A percentile compares a stretch with the other conserved stretches of the same genome.
Evolutionary conservation across 2,329 filamentous ascomycete genomes (phyloP).

Genomic region (Aplosporella prunicola): DNA sequence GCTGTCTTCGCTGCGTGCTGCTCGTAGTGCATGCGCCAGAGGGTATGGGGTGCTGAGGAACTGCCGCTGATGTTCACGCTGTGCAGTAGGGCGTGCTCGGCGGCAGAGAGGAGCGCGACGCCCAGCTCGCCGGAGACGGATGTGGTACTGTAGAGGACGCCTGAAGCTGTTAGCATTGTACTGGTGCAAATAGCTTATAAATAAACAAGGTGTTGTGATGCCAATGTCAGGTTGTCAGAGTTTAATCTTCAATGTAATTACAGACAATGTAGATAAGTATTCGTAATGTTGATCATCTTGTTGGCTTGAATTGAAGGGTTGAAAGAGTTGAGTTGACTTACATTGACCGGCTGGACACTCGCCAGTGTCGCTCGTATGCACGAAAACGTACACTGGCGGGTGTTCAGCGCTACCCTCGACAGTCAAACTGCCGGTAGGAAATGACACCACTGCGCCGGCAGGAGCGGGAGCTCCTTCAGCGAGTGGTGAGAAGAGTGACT

Average conservation of each 20-base stretch:
- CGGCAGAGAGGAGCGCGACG: slow-evolving; percentile 29
- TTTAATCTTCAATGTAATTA: slow-evolving; percentile 76
- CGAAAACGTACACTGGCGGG: slow-evolving; percentile 50
- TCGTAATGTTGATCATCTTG: slow-evolving; percentile 76
- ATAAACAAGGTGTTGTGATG: slow-evolving; percentile 11
- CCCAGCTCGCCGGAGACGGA: slow-evolving; percentile 27
- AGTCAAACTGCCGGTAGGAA: slow-evolving; percentile 50
- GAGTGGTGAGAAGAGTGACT: slow-evolving; percentile 56
- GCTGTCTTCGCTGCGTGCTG: slow-evolving; percentile 29
- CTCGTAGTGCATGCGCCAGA: slow-evolving; percentile 47
- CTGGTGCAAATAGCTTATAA: slow-evolving; percentile 14
- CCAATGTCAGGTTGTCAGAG: slow-evolving; percentile 81
- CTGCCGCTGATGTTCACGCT: slow-evolving; percentile 26
- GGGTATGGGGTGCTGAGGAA: slow-evolving; percentile 27
- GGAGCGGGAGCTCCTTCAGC: slow-evolving; percentile 69
- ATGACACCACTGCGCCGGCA: slow-evolving; percentile 61
- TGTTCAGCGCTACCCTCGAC: slow-evolving; percentile 17
- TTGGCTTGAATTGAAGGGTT: slow-evolving; percentile 29
- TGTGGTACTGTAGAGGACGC: slow-evolving; percentile 49
- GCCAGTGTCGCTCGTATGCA: slow-evolving; percentile 83
- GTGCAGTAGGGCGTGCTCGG: slow-evolving; percentile 35
- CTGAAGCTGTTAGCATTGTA: slow-evolving; percentile 28
- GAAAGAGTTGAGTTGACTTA: slow-evolving; percentile 48
- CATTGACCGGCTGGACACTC: slow-evolving; percentile 84
- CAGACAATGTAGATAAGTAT: slow-evolving; percentile 99